Evolutionary conservation across 2,329 filamentous ascomycete species (phyloP).

Genomic region (Hypoxylon sp.): DNA sequence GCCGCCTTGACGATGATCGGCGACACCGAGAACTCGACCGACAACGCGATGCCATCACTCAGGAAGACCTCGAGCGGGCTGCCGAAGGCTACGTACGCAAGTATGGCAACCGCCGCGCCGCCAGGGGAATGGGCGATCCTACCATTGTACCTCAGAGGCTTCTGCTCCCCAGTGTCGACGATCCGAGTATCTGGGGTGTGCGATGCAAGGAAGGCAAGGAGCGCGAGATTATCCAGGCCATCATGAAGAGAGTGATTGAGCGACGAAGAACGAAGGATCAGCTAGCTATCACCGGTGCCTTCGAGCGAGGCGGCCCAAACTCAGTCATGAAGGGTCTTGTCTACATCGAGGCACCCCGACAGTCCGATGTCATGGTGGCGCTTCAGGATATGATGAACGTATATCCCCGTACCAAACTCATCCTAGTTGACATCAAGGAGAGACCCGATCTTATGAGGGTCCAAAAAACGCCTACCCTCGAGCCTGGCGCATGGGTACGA

Average conservation of each 20-base stretch:
- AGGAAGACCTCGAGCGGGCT: slow-evolving; percentile 92
- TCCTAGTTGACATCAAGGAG: slow-evolving; percentile 93
- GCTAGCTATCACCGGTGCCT: slow-evolving; percentile 85
- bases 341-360: slow-evolving; percentile 89
- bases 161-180: slow-evolving; percentile 89
- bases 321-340: slow-evolving; percentile 91
- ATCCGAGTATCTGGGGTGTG: slow-evolving; percentile 95
- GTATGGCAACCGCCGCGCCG: slow-evolving; percentile 80
- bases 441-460: slow-evolving; percentile 96
- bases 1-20: slow-evolving; percentile 85
- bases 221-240: slow-evolving; percentile 84
- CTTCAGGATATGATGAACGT: slow-evolving; percentile 87
- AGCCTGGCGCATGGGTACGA: slow-evolving; percentile 91
- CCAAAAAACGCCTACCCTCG: slow-evolving; percentile 82
- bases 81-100: slow-evolving; percentile 86
- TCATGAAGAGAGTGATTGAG: slow-evolving; percentile 90
- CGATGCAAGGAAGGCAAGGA: slow-evolving; percentile 96
- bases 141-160: slow-evolving; percentile 84
- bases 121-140: slow-evolving; percentile 71
- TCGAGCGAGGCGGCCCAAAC: slow-evolving; percentile 82
- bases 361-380: slow-evolving; percentile 84
- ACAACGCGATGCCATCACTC: slow-evolving; percentile 84
- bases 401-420: slow-evolving; percentile 86
- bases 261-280: slow-evolving; percentile 79
- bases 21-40: slow-evolving; percentile 94